Evolutionary conservation across 202 grass and related monocot genomes (phyloP), one percentile per base, ranked within the genome.

Genomic region (Carex sylvatica): DNA sequence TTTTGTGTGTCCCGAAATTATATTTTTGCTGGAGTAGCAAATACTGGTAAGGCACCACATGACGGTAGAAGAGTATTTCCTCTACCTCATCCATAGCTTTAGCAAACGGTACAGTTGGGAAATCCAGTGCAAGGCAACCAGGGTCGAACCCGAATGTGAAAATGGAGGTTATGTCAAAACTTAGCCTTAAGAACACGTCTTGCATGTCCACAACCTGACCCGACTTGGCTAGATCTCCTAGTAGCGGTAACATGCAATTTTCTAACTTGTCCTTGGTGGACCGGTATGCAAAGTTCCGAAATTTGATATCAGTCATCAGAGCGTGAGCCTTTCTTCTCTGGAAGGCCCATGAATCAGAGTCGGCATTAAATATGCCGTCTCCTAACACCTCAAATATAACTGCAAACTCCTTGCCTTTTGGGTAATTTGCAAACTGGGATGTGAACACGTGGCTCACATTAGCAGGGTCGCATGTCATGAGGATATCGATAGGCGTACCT

Each of bases 71-170:
- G 4, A 97, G 72, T 49, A 93, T 79, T 78, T 90, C 94, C 89
- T 93, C 90, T 40, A 82, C 83, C 28, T 81, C 79, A 76, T 97
- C 91, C 89, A 97, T 90, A 46, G 94, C 90, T 22, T 53, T 52
- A 20, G 94, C 91, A 86, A 97, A 97, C 2, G 90, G 85, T 5
- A 94, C 78, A 1, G 42, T 38, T 0, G 94, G 89, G 35, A 94
- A 88, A 74, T 78, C 52, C 4, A 47, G 53, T 55, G 89, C 86
- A 76, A 97, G 91, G 85, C 94, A 89, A 1, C 89, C 86, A 0
- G 94, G 91, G 83, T 97, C 91, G 16, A 80, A 54, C 16, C 94
- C 94, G 73, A 97, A 97, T 61, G 88, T 84, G 76, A 94, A 87
- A 85, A 78, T 90, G 11, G 88, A 83, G 14, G 94, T 94, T 35